Percentiles rank a stretch among this genome's conserved stretches.
phyloP scores from a whole-genome alignment of 2,329 filamentous ascomycete genomes.

The Laburnicola sp. region DNA sequence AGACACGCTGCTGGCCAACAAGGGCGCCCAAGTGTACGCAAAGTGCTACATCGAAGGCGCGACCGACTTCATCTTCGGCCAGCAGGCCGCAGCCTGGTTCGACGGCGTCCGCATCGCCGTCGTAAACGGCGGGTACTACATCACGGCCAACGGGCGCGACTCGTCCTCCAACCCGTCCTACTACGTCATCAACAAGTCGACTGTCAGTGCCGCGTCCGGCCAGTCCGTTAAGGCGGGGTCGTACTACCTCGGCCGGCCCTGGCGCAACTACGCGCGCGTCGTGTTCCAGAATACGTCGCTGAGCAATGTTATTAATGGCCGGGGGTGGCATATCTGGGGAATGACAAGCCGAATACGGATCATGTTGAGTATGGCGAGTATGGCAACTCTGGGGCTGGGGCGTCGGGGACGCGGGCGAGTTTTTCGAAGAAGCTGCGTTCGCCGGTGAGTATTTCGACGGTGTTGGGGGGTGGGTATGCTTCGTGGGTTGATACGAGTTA shows the following conservation, averaged over 20 bases:
- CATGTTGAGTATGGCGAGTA: constrained; percentile 63
- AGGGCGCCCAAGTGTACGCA: constrained; percentile 60
- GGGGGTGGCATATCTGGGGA: constrained; percentile 63
- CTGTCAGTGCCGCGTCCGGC: constrained; percentile 48
- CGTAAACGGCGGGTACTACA: constrained; percentile 43
- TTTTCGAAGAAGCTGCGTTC: constrained; percentile 50
- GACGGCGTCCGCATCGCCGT: constrained; percentile 55
- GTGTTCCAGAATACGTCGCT: constrained; percentile 57
- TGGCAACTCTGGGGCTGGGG: constrained; percentile 60
- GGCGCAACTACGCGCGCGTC: constrained; percentile 56
- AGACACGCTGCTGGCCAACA: constrained; percentile 53
- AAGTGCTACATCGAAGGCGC: constrained; percentile 61
- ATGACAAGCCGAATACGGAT: constrained; percentile 52
- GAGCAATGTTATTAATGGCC: constrained; percentile 59
- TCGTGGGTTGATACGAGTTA: constrained; percentile 39
- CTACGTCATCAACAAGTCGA: constrained; percentile 61
- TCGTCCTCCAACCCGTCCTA: constrained; percentile 46
- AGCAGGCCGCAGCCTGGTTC: constrained; percentile 57
- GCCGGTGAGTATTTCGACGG: constrained; percentile 49
- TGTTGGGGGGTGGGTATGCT: constrained; percentile 49
- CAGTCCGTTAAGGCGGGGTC: constrained; percentile 45
- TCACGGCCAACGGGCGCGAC: constrained; percentile 43
- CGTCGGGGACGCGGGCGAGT: constrained; percentile 56
- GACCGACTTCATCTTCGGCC: constrained; percentile 64
- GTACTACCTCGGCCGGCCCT: constrained; percentile 59